phyloP scores from a whole-genome alignment of 495 filamentous ascomycete species.

The Penicillium samsonianum region DNA sequence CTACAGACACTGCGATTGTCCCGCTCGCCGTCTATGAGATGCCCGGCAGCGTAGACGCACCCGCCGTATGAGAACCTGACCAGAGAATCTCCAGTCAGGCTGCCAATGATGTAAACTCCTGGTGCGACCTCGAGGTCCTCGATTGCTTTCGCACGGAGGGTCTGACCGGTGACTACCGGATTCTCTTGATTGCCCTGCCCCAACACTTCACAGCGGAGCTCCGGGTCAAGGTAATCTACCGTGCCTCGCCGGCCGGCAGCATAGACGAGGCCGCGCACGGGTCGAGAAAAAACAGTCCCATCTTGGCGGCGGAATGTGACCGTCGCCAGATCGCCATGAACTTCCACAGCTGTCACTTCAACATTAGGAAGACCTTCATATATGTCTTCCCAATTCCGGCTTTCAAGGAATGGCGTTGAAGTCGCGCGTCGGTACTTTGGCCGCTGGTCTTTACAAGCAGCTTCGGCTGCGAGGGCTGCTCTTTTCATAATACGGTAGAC shows the following conservation, averaged over 20 bases:
- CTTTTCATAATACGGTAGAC: conserved; percentile 66
- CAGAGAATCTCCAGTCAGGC: conserved; percentile 64
- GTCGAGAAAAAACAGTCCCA: conserved; percentile 46
- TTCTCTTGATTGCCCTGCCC: conserved; percentile 27
- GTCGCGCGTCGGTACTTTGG: conserved; percentile 36
- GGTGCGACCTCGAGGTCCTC: conserved; percentile 56
- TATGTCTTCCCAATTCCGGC: conserved; percentile 49
- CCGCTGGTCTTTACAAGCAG: conserved; percentile 20
- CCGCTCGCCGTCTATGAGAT: conserved; percentile 41
- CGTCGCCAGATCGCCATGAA: conserved; percentile 32
- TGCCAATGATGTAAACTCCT: conserved; percentile 62
- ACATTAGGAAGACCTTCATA: conserved; percentile 65
- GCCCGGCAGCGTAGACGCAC: conserved; percentile 59
- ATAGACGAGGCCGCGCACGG: conserved; percentile 56
- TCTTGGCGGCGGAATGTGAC: conserved; percentile 51
- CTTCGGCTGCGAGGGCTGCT: conserved; percentile 37
- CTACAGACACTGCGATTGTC: conserved; percentile 21
- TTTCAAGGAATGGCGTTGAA: conserved; percentile 48
- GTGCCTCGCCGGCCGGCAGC: conserved; percentile 63
- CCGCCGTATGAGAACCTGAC: conserved; percentile 65
- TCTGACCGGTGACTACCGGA: conserved; percentile 53
- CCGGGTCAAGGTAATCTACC: conserved; percentile 53
- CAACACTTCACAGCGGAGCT: conserved; percentile 54
- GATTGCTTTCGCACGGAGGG: conserved; percentile 55
- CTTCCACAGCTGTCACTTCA: conserved; percentile 47